Evolutionary conservation across 805 yeast genomes (phyloP), one percentile per base, ranked within the genome.

Genomic region (Hanseniaspora pseudoguilliermondii): DNA sequence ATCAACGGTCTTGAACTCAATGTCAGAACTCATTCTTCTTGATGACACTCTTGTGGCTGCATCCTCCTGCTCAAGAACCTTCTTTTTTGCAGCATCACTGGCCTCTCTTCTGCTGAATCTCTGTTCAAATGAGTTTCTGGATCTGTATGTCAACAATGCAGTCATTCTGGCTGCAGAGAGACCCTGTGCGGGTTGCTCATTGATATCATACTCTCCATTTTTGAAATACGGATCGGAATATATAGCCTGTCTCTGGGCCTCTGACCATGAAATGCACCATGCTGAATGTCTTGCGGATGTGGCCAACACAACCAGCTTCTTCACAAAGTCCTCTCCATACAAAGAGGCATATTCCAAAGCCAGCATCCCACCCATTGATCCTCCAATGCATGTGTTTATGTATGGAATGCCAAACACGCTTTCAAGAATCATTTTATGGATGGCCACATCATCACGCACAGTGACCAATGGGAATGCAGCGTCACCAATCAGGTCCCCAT

Each of bases 221-320:
- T 79, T 75, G 67, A 89, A 93, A 65, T 85, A 84, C 10, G 97
- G 97, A 67, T 93, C 98, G 13, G 95, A 84, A 69, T 90, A 93
- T 32, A 93, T 88, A 60, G 95, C 82, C 67, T 93, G 98, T 63
- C 98, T 78, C 70, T 93, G 98, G 1, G 98, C 95, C 66, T 93
- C 98, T 55, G 95, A 91, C 98, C 98, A 93, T 4, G 96, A 86
- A 42, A 93, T 93, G 61, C 97, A 93, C 98, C 98, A 93, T 0
- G 98, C 98, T 2, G 95, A 84, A 46, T 90, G 95, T 64, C 95
- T 76, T 0, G 97, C 96, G 27, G 95, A 82, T 0, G 97, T 91
- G 1, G 98, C 98, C 54, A 91, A 71, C 0, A 96, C 91, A 15
- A 91, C 82, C 23, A 86, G 73, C 43, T 78, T 73, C 58, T 77